phyloP scores from a whole-genome alignment of 306 rosid species.

The Rubus parviflorus region DNA sequence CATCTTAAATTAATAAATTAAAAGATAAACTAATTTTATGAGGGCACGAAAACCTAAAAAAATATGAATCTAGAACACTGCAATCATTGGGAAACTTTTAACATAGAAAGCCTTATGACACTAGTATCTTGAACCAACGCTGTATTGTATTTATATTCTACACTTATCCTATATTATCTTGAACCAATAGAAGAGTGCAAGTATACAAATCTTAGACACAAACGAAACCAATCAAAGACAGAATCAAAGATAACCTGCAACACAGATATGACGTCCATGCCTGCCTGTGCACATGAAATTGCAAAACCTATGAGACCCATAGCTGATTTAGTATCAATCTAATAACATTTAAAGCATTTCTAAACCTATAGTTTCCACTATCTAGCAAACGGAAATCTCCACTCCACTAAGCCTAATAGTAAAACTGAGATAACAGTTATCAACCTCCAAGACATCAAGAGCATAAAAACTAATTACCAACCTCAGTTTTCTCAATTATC shows the following conservation, averaged over 20 bases:
- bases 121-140: background rate
- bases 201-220: slow-evolving; percentile 1
- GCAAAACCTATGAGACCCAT: slow-evolving; percentile 7
- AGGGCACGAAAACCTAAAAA: background rate
- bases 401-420: slow-evolving; percentile 18
- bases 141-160: background rate
- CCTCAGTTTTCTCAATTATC: slow-evolving; percentile 20
- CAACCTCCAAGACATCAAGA: slow-evolving; percentile 22
- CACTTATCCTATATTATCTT: background rate
- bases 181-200: background rate
- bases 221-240: background rate
- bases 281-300: background rate
- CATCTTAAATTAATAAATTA: background rate
- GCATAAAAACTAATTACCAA: slow-evolving; percentile 16
- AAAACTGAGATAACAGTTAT: slow-evolving; percentile 5
- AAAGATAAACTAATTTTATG: slow-evolving; percentile 4
- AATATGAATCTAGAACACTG: background rate
- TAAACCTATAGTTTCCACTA: background rate
- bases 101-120: slow-evolving; percentile 24
- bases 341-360: slow-evolving; percentile 3
- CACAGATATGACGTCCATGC: background rate
- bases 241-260: background rate
- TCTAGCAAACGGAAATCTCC: background rate
- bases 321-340: background rate
- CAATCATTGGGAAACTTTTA: background rate